These are phyloP conservation scores for Torulaspora indica DNA, from an alignment of 805 yeast genomes.

Conservation along the genomic window DNA sequence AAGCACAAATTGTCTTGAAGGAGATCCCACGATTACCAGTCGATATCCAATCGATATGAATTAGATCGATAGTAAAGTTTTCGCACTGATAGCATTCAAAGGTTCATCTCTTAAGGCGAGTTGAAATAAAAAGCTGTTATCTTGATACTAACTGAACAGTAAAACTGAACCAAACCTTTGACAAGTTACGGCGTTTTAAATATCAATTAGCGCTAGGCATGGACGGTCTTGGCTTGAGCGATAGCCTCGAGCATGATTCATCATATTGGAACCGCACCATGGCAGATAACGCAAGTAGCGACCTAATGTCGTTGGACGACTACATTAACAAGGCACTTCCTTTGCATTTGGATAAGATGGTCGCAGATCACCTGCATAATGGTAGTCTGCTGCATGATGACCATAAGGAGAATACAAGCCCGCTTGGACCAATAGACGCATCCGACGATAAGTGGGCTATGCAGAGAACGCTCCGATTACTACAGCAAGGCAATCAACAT, in stretches of 20 bases:
- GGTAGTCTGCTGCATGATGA: not conserved
- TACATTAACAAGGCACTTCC: conserved; percentile 38
- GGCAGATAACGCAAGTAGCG: conserved; percentile 8
- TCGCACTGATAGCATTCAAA: too few species aligned
- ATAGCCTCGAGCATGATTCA: not conserved
- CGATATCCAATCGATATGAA: too few species aligned
- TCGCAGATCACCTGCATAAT: conserved; percentile 22
- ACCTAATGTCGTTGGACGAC: conserved; percentile 37
- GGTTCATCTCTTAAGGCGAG: not conserved
- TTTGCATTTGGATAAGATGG: conserved; percentile 34
- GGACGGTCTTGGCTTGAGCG: not conserved
- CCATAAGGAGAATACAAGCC: not conserved
- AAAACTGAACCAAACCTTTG: too few species aligned
- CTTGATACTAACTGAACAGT: not conserved
- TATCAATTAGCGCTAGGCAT: not conserved
- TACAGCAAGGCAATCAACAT: conserved; percentile 8
- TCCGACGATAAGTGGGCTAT: conserved; percentile 3
- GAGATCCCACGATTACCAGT: too few species aligned
- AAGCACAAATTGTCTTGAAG: too few species aligned
- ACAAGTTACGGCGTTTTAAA: not conserved
- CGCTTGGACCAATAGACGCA: not conserved
- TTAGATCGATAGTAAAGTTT: too few species aligned
- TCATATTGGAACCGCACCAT: not conserved
- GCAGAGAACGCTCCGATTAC: conserved; percentile 2
- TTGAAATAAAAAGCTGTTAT: not conserved